Evolutionary conservation across 73 alveolate species (phyloP).

Genomic region (Paramecium tetraurelia): DNA sequence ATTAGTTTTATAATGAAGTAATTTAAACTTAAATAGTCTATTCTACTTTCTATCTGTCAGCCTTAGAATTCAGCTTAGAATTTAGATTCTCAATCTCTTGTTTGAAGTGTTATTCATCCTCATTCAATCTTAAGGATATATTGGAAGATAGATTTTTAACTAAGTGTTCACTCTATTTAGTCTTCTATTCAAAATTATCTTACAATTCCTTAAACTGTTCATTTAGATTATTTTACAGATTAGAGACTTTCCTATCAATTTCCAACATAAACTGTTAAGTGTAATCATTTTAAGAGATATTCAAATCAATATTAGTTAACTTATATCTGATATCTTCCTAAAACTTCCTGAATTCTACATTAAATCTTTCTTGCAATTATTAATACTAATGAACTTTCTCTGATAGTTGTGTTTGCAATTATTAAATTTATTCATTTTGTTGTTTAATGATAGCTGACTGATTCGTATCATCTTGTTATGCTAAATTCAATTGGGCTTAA

Average conservation of each 20-base stretch:
- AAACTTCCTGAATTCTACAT: slow-evolving; percentile 31
- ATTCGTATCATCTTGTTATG: not conserved
- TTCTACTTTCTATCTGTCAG: not conserved
- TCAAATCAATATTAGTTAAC: not conserved
- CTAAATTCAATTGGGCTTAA: not conserved
- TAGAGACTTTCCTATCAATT: slow-evolving; percentile 2
- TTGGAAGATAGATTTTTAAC: not conserved
- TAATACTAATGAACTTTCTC: slow-evolving; percentile 23
- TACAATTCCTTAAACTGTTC: slow-evolving; percentile 12
- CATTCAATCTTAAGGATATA: not conserved
- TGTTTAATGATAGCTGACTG: not conserved
- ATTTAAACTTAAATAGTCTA: not conserved
- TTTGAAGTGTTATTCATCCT: slow-evolving; percentile 35
- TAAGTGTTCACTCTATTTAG: not conserved
- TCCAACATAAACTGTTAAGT: slow-evolving; percentile 6
- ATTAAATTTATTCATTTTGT: not conserved
- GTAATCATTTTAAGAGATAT: not conserved
- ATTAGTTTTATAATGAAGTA: not conserved
- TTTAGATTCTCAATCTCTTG: not conserved
- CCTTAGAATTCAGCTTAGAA: not conserved
- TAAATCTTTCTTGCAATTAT: slow-evolving; percentile 13
- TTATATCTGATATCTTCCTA: not conserved
- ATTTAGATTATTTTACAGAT: not conserved
- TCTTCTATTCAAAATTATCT: not conserved
- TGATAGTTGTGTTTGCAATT: not conserved